phyloP scores from a whole-genome alignment of 2,329 filamentous ascomycete species.

The Penicillium polonicum region DNA sequence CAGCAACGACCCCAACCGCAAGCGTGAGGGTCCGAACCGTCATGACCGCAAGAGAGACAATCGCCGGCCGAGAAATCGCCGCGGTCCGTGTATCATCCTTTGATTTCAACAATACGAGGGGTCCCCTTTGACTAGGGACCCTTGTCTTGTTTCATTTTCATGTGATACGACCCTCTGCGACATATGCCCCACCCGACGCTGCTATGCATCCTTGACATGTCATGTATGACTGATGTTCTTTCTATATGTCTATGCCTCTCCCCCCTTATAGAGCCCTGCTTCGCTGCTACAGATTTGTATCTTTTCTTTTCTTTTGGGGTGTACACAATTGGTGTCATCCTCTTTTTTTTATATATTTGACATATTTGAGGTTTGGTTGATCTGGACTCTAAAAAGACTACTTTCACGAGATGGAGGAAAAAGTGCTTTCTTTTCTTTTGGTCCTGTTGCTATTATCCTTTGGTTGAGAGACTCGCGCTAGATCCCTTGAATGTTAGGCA shows the following conservation, averaged over 20 bases:
- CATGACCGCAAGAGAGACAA: conserved; percentile 38
- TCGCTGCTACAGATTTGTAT: conserved; percentile 18
- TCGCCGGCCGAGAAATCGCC: conserved; percentile 31
- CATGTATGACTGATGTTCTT: conserved; percentile 22
- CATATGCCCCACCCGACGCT: conserved; percentile 18
- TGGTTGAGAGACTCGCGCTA: neutral
- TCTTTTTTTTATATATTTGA: conserved; percentile 3
- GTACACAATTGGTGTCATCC: conserved; percentile 9
- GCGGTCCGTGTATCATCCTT: conserved; percentile 42
- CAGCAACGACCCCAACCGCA: conserved; percentile 30
- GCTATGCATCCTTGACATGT: conserved; percentile 32
- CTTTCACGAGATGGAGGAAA: conserved; percentile 10
- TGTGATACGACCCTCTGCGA: conserved; percentile 7
- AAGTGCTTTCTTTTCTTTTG: conserved; percentile 13
- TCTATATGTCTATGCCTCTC: conserved; percentile 31
- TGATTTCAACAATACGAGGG: conserved; percentile 19
- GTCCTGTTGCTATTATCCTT: neutral
- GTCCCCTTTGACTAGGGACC: neutral
- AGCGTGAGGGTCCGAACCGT: conserved; percentile 36
- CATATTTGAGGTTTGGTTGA: conserved; percentile 6
- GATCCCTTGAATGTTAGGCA: neutral
- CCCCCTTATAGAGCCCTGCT: conserved; percentile 23
- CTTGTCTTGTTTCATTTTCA: conserved; percentile 10
- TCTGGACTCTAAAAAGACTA: conserved; percentile 5
- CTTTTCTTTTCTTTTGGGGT: conserved; percentile 24